phyloP scores from a whole-genome alignment of 75 land plant genomes.

The Isoetes taiwanensis region DNA sequence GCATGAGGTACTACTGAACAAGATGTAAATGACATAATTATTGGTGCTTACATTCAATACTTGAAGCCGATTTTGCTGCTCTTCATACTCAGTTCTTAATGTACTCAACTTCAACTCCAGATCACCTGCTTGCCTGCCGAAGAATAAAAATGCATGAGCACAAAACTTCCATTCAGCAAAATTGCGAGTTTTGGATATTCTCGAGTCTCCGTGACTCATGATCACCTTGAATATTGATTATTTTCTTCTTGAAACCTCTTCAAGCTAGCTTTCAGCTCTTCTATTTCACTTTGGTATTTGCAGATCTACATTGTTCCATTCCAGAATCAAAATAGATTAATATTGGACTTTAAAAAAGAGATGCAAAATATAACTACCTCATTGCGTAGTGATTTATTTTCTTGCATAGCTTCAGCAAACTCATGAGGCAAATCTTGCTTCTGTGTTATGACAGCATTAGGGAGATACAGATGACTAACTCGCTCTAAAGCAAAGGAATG shows the following conservation, averaged over 20 bases:
- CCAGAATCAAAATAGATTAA: not conserved
- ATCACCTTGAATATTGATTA: too few species aligned
- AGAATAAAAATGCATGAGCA: too few species aligned
- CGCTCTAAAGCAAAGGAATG: not conserved
- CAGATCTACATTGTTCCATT: constrained; percentile 30
- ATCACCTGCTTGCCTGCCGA: constrained; percentile 60
- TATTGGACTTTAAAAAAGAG: not conserved
- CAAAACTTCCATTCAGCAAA: too few species aligned
- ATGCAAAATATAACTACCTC: constrained; percentile 22
- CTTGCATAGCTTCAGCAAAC: constrained; percentile 12
- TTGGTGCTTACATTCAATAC: constrained; percentile 17
- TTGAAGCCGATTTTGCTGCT: constrained; percentile 12
- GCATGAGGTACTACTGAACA: too few species aligned
- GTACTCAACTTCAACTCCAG: constrained; percentile 24
- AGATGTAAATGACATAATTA: too few species aligned
- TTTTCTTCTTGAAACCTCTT: too few species aligned
- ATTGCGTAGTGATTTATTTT: constrained; percentile 21
- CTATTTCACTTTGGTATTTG: constrained; percentile 37
- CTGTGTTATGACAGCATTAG: not conserved
- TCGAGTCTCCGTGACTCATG: too few species aligned
- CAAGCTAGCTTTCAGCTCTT: constrained; percentile 44
- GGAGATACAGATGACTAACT: too few species aligned
- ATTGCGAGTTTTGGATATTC: too few species aligned
- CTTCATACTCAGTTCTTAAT: constrained; percentile 10
- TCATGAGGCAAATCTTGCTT: constrained; percentile 19